Base-by-base conservation (phyloP, 345 rosid species). In the Erysimum cheiranthoides region DNA sequence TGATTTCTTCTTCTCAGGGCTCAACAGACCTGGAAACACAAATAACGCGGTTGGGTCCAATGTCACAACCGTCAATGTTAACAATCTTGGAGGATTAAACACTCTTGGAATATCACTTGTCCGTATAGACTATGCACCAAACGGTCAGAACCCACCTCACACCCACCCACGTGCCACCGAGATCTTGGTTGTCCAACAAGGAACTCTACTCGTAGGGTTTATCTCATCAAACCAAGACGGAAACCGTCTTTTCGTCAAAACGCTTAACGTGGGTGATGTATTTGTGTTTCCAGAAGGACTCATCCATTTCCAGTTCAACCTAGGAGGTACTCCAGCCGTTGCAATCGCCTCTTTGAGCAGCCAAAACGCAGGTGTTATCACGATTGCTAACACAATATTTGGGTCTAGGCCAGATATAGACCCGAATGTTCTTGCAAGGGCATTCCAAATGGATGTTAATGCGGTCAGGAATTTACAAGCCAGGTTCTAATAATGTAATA, bases 191-290 rank as follows among this genome's bases (percentile, higher is more conserved):
- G 75, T 82, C 16, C 35, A 70, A 67, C 78, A 81, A 61, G 85
- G 87, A 58, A 79, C 68, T 27, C 71, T 84, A 42, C 74, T 68
- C 3, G 76, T 77, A 25, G 87, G 87, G n/a, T 84, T 84, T 52
- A 51, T 82, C 49, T 75, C 78, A 39, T 82, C 87, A 43, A 77
- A 79, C 71, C 83, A 75, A 60, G 79, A 75, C 6, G 73, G 73
- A 25, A 75, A 75, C 67, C 73, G 73, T 17, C 73, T 75, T n/a
- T 75, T 75, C 36, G 32, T 53, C 35, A 75, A 67, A 67, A 43
- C 59, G 1, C 67, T 75, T 7, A 63, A 56, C n/a, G 71, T 47
- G 7, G 78, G 78, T 13, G 78, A 74, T 52, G 78, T 74, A 9
- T 74, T 66, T 66, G 78, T 74, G 72, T 74, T 74, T n/a, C 78